These are phyloP conservation scores for Pugionium dolabratum DNA, from an alignment of 345 rosid genomes.

Conservation along the genomic window DNA sequence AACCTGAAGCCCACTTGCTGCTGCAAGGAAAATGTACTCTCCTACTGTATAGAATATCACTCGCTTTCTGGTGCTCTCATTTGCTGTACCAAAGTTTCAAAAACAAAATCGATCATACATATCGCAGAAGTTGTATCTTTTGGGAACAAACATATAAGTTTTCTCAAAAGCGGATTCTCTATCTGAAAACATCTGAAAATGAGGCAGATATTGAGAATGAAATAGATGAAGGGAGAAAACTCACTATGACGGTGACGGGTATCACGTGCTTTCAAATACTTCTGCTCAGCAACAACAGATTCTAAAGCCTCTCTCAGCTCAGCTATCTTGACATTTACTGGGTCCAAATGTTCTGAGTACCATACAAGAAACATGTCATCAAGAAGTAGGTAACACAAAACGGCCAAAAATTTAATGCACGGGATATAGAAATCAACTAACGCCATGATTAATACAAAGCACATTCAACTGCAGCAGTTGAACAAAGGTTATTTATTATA, in stretches of 20 bases:
- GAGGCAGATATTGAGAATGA: neutral
- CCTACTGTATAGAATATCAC: conserved; percentile 80
- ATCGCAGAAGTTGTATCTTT: conserved; percentile 9
- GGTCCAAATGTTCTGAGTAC: conserved; percentile 80
- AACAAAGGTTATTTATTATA: neutral
- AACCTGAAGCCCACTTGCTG: conserved; percentile 76
- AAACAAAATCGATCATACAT: neutral
- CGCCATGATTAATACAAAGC: neutral
- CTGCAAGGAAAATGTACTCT: conserved; percentile 72
- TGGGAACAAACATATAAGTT: no score
- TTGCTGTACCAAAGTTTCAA: conserved; percentile 55
- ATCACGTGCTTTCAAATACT: conserved; percentile 92
- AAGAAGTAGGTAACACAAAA: conserved; percentile 15
- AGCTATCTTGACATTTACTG: conserved; percentile 90
- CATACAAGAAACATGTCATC: conserved; percentile 6
- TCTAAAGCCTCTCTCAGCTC: conserved; percentile 93
- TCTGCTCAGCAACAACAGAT: conserved; percentile 89
- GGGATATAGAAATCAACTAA: neutral
- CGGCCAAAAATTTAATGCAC: neutral
- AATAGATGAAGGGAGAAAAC: conserved; percentile 32
- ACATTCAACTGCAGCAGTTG: neutral
- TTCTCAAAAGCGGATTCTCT: no score
- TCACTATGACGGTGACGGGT: conserved; percentile 89
- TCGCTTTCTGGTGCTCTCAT: conserved; percentile 88
- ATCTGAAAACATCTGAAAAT: no score